These are phyloP conservation scores for Chlamydomonas sphaeroides DNA, from an alignment of 139 green algal genomes.

Conservation along the genomic window DNA sequence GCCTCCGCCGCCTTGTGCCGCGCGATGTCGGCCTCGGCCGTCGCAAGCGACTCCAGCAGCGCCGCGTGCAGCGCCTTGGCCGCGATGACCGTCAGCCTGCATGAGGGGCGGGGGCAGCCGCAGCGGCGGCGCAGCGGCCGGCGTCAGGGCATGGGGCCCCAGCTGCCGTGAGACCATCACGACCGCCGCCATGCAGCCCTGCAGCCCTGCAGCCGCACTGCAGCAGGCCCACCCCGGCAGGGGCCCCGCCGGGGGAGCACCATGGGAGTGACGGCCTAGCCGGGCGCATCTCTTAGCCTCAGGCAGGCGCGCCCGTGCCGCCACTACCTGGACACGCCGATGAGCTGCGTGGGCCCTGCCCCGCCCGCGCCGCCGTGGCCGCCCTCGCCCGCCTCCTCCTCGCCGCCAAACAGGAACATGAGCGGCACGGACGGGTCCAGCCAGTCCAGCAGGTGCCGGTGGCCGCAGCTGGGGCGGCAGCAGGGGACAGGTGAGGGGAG, in stretches of 20 bases:
- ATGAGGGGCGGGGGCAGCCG: too few relatives aligned
- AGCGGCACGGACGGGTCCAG: slow-evolving; percentile 56
- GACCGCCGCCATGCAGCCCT: too few relatives aligned
- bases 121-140: too few relatives aligned
- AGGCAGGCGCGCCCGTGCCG: too few relatives aligned
- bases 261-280: too few relatives aligned
- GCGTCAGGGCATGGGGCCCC: too few relatives aligned
- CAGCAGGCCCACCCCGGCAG: too few relatives aligned
- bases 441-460: slow-evolving; percentile 46
- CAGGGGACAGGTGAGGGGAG: neutral
- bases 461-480: slow-evolving; percentile 1
- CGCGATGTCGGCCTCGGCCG: slow-evolving; percentile 7
- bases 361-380: neutral
- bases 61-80: slow-evolving; percentile 41
- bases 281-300: too few relatives aligned
- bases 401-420: slow-evolving; percentile 51
- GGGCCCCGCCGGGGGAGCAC: too few relatives aligned
- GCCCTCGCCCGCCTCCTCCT: neutral
- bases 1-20: slow-evolving; percentile 7
- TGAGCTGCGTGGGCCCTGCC: neutral
- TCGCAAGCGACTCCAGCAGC: slow-evolving; percentile 31
- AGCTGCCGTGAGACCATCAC: too few relatives aligned
- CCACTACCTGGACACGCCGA: slow-evolving; percentile 45
- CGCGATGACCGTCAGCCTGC: slow-evolving; percentile 44
- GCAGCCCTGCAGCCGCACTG: too few relatives aligned